Evolutionary conservation across 1,139 yeast species (phyloP), one percentile per base, ranked within the genome.

Genomic region (Geotrichum restrictum): DNA sequence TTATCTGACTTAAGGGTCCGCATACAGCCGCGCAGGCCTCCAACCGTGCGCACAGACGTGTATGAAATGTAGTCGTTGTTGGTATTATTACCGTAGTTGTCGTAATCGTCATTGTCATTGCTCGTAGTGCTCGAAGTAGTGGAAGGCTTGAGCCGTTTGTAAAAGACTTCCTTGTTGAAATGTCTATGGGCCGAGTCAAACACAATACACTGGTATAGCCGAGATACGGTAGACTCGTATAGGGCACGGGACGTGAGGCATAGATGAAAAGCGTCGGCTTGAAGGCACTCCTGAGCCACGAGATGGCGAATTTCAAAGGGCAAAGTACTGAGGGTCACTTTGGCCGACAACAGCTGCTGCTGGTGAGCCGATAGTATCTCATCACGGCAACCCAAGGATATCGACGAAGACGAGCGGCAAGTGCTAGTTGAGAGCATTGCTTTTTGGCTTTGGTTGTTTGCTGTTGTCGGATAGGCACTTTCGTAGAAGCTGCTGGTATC

Each of bases 221-320:
- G 50, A 21, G 48, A 19, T 16, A 61, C 39, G 13, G 60, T 53
- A 8, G 62, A 56, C 21, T 56, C 53, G 52, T 61, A 59, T 22
- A 61, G 43, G 19, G 47, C 47, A 44, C 42, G 37, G 34, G 55
- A 57, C 6, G 57, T 53, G 36, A 61, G 38, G 39, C 59, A 56
- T 4, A 61, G 53, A 34, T 59, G 64, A 51, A 61, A 61, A 10
- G 64, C 64, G 43, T 61, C 64, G 22, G 62, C 57, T 45, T 61
- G 64, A 8, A 48, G 49, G 41, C 62, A 61, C 18, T 60, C 48
- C 41, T 57, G 57, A 1, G 62, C 62, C 33, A 61, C 59, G 13
- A 52, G 48, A 36, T 49, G 54, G 21, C 62, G 49, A 6, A 61
- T 48, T 39, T 61, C 64, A 38, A 55, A 76, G 69, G 81, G 76